phyloP scores from a whole-genome alignment of 345 rosid genomes.

The Salix dunnii region DNA sequence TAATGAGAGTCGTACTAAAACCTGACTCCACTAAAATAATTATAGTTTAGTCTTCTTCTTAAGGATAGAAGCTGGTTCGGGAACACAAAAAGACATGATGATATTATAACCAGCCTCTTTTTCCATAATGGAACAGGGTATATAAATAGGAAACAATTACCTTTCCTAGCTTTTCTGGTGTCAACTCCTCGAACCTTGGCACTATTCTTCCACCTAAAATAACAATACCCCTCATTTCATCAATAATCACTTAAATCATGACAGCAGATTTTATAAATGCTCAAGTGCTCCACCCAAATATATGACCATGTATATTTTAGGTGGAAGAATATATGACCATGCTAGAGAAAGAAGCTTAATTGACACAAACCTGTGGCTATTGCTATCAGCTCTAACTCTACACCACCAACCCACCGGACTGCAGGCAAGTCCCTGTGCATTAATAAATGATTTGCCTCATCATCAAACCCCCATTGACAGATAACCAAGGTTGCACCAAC shows the following conservation, averaged over 20 bases:
- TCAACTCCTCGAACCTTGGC: constrained; percentile 96
- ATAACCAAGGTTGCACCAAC: constrained; percentile 94
- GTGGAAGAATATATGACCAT: background rate
- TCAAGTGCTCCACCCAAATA: background rate
- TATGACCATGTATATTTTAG: background rate
- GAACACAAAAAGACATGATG: background rate
- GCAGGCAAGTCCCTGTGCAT: constrained; percentile 97
- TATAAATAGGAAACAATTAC: constrained; percentile 27
- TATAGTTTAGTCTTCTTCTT: background rate
- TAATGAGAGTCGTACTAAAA: background rate
- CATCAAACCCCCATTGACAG: constrained; percentile 99
- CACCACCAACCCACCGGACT: constrained; percentile 99
- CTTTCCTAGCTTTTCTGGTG: constrained; percentile 89
- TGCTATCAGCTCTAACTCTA: constrained; percentile 94
- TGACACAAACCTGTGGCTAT: constrained; percentile 77
- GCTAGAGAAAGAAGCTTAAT: background rate
- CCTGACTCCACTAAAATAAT: background rate
- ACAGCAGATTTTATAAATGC: background rate
- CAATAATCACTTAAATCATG: background rate
- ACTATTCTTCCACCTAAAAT: constrained; percentile 89
- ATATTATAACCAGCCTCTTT: background rate
- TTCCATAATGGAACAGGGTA: background rate
- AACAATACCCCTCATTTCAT: constrained; percentile 14
- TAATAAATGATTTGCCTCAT: constrained; percentile 93
- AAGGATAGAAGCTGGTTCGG: background rate